A percentile compares a stretch with the other conserved stretches of the same genome.
phyloP scores from a whole-genome alignment of 257 asterid genomes.

The Fraxinus quadrangulata region DNA sequence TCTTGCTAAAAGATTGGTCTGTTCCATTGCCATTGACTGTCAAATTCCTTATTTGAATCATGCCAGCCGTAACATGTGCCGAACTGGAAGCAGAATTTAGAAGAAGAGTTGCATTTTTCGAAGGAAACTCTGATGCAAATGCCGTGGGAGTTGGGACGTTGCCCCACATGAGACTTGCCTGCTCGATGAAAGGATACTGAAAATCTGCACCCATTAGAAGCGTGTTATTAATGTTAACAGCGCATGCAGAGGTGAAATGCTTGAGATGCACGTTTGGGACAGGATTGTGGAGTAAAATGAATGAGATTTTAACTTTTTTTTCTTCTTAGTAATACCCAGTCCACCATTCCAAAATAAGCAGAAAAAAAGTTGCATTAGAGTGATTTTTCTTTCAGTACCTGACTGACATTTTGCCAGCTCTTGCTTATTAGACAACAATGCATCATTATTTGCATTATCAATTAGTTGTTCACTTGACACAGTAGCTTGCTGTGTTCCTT shows the following conservation, averaged over 20 bases:
- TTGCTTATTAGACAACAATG: conserved; percentile 42
- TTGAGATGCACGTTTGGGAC: not conserved
- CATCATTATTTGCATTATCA: conserved; percentile 23
- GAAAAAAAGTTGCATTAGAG: not conserved
- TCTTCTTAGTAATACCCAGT: not conserved
- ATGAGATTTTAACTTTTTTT: not conserved
- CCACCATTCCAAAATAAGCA: not conserved
- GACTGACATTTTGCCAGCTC: conserved; percentile 42
- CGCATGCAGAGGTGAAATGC: not conserved
- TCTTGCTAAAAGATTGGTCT: conserved; percentile 46
- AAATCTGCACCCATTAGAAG: conserved; percentile 43
- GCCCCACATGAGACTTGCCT: conserved; percentile 83
- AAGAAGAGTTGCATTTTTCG: conserved; percentile 51
- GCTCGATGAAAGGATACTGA: conserved; percentile 58
- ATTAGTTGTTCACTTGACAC: conserved; percentile 33
- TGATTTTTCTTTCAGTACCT: conserved; percentile 39
- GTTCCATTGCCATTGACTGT: conserved; percentile 29
- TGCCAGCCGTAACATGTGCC: conserved; percentile 70
- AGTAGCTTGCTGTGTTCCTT: conserved; percentile 32
- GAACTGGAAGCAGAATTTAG: conserved; percentile 66
- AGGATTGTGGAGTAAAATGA: not conserved
- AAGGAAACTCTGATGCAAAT: conserved; percentile 80
- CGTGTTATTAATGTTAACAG: not conserved
- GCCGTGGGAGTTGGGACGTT: conserved; percentile 87
- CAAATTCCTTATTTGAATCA: conserved; percentile 53